Evolutionary conservation across 805 yeast species (phyloP).

Genomic region (Barnettozyma pratensis): DNA sequence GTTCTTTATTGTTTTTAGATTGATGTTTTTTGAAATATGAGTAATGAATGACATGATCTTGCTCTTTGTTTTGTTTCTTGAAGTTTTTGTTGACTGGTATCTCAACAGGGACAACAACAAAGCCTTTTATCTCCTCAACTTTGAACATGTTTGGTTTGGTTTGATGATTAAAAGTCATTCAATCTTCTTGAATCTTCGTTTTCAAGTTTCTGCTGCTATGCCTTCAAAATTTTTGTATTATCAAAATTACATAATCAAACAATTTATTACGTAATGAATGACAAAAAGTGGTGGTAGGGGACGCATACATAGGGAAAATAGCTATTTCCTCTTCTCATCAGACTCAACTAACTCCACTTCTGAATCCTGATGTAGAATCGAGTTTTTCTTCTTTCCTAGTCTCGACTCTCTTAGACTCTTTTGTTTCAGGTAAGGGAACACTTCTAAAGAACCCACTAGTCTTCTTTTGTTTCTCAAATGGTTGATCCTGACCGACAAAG

Average conservation of each 20-base stretch:
- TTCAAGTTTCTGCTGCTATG: no score
- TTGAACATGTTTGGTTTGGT: neutral
- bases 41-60: conserved; percentile 41
- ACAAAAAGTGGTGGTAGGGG: no score
- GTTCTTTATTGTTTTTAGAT: conserved; percentile 36
- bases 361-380: neutral
- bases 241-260: no score
- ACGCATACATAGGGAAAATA: no score
- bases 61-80: conserved; percentile 4
- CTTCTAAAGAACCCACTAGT: neutral
- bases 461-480: conserved; percentile 3
- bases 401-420: neutral
- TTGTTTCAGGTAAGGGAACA: neutral
- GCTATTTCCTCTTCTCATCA: neutral
- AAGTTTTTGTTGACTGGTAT: conserved; percentile 29
- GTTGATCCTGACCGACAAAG: conserved; percentile 7
- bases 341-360: neutral
- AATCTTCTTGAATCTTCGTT: no score
- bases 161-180: no score
- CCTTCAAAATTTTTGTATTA: no score
- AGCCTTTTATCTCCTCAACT: conserved; percentile 51
- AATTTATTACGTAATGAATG: no score
- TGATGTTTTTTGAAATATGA: conserved; percentile 63
- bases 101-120: conserved; percentile 43
- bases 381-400: neutral